Base-by-base conservation (phyloP, 805 yeast species). In the Vanderwaltozyma verrucispora region DNA sequence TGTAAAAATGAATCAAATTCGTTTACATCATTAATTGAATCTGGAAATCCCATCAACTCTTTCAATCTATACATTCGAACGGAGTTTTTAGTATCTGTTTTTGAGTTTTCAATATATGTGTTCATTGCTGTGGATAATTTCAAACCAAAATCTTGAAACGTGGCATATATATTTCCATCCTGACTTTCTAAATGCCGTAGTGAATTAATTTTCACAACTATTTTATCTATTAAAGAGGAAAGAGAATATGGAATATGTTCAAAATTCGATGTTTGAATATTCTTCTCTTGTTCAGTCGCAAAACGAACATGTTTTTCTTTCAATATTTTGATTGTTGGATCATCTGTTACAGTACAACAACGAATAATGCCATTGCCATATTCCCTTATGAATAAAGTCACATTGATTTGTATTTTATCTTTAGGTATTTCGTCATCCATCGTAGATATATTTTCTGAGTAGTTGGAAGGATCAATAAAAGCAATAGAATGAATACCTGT, bases 111-210 rank as follows among this genome's bases (percentile, higher is more conserved):
- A 9, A 51, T 15, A 20, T 40, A 37, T 0, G 38, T 28, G 33
- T 56, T 56, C 36, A 54, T 41, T 0, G 45, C 35, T 25, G 48
- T 49, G 4, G 62, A 56, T 13, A 56, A 34, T 4, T 35, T 37
- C 34, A 50, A 54, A 3, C 61, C 62, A 39, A 48, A 51, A 2
- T 42, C 37, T 42, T 56, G 59, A 15, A 56, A 46, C 5, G 36
- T 19, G 21, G 47, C 44, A 30, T 40, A 39, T 14, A 48, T 51
- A 9, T 36, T 17, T 19, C 18, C 14, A 8, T 19, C 35, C 15
- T 34, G 18, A 6, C 16, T 8, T 16, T 26, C 15, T 8, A 4
- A 10, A 10, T 24, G 9, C 13, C 4, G 11, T 12, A 24, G 11
- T 24, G 9, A 4, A 8, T 24, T 12, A 7, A 12, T 24, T 10